Evolutionary conservation across 2,329 filamentous ascomycete species (phyloP).

Genomic region (Trichoderma atrobrunneum): DNA sequence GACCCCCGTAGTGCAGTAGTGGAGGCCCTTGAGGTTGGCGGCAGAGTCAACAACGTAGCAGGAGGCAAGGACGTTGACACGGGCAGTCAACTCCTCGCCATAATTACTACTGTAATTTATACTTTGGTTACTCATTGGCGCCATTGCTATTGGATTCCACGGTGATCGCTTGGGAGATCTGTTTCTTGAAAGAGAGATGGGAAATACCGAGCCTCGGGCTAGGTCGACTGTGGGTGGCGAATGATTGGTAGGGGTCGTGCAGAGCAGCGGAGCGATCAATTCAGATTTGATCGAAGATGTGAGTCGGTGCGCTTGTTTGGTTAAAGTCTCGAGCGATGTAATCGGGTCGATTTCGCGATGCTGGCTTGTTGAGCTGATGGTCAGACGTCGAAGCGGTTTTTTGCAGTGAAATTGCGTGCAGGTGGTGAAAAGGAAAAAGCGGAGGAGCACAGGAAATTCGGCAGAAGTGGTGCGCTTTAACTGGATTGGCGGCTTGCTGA

Average conservation of each 20-base stretch:
- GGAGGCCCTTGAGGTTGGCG: conserved; percentile 74
- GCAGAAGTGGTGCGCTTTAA: conserved; percentile 1
- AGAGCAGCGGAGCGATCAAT: background rate
- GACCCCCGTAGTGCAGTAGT: conserved; percentile 93
- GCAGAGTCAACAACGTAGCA: conserved; percentile 82
- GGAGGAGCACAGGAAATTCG: background rate
- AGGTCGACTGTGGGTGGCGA: conserved; percentile 19
- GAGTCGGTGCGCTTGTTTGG: background rate
- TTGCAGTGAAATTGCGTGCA: background rate
- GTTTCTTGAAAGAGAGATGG: background rate
- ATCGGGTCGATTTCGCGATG: background rate
- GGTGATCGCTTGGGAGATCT: conserved; percentile 17
- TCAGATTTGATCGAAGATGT: background rate
- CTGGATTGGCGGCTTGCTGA: background rate
- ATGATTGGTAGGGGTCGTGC: background rate
- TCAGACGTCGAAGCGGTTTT: background rate
- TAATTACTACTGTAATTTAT: conserved; percentile 74
- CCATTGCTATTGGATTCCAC: conserved; percentile 44
- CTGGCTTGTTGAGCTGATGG: background rate
- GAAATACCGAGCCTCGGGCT: conserved; percentile 17
- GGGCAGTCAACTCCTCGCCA: conserved; percentile 62
- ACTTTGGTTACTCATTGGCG: conserved; percentile 69
- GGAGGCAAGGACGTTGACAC: conserved; percentile 79
- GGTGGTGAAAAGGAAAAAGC: background rate
- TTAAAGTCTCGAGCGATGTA: background rate